A percentile compares a stretch with the other conserved stretches of the same genome.
phyloP scores from a whole-genome alignment of 352 stramenopile genomes.

The Phytophthora citrophthora region DNA sequence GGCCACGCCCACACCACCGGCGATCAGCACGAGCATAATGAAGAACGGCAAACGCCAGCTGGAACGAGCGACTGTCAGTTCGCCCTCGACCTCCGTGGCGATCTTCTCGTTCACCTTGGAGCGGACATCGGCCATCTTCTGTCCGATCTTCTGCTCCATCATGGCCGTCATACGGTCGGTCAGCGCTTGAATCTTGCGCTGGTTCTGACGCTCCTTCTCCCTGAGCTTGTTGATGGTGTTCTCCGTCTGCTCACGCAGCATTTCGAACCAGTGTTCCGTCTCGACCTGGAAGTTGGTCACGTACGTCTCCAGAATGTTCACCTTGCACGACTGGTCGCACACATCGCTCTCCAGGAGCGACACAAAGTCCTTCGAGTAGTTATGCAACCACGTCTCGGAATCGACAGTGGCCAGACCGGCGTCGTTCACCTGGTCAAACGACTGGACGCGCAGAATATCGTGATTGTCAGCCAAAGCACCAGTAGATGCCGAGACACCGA shows the following conservation, averaged over 20 bases:
- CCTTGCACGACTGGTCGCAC: constrained; percentile 85
- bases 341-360: constrained; percentile 58
- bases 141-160: constrained; percentile 78
- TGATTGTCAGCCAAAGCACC: constrained; percentile 85
- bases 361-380: constrained; percentile 87
- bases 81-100: constrained; percentile 66
- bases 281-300: constrained; percentile 84
- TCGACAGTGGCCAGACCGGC: constrained; percentile 60
- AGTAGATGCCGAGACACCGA: constrained; percentile 80
- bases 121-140: constrained; percentile 67
- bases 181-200: constrained; percentile 73
- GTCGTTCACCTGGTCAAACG: constrained; percentile 71
- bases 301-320: constrained; percentile 82
- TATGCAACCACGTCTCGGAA: constrained; percentile 78
- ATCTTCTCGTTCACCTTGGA: constrained; percentile 77
- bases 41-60: constrained; percentile 87
- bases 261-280: constrained; percentile 86
- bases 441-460: constrained; percentile 72
- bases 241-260: constrained; percentile 78
- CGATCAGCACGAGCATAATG: constrained; percentile 70
- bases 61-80: constrained; percentile 62
- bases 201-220: constrained; percentile 73
- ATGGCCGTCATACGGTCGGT: constrained; percentile 75
- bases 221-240: constrained; percentile 81
- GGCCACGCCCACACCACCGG: constrained; percentile 56